phyloP scores from a whole-genome alignment of 2,329 filamentous ascomycete genomes.

The Calonectria hongkongensis region DNA sequence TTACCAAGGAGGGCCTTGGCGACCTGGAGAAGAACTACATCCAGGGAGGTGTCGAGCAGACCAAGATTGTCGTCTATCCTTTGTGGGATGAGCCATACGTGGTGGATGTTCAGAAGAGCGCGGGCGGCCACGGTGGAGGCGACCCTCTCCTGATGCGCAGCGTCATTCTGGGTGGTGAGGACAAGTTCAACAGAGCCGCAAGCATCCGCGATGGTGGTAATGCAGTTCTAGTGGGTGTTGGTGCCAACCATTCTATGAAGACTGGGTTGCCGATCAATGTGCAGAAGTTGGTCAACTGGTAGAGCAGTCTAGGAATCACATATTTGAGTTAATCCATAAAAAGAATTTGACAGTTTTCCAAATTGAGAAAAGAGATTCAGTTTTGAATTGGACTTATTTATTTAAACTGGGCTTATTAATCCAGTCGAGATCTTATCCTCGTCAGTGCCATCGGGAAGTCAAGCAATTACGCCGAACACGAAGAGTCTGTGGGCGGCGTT shows the following conservation, averaged over 20 bases:
- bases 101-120: conserved; percentile 70
- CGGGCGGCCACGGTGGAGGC: conserved; percentile 76
- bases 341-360: not conserved
- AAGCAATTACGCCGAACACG: not conserved
- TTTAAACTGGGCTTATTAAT: too few species aligned
- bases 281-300: conserved; percentile 49
- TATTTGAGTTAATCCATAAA: not conserved
- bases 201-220: conserved; percentile 75
- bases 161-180: conserved; percentile 73
- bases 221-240: conserved; percentile 76
- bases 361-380: too few species aligned
- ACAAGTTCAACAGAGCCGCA: conserved; percentile 71
- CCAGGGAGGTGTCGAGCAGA: conserved; percentile 57
- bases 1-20: conserved; percentile 66
- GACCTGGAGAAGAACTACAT: conserved; percentile 58
- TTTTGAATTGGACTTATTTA: too few species aligned
- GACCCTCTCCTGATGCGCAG: conserved; percentile 72
- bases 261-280: conserved; percentile 49
- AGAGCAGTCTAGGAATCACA: not conserved
- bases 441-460: not conserved
- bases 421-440: not conserved
- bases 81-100: conserved; percentile 75
- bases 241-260: conserved; percentile 73
- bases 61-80: conserved; percentile 69
- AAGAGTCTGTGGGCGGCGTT: conserved; percentile 5